These are phyloP conservation scores for Dendrothele bispora DNA, from an alignment of 768 basidiomycete species.

Conservation along the genomic window DNA sequence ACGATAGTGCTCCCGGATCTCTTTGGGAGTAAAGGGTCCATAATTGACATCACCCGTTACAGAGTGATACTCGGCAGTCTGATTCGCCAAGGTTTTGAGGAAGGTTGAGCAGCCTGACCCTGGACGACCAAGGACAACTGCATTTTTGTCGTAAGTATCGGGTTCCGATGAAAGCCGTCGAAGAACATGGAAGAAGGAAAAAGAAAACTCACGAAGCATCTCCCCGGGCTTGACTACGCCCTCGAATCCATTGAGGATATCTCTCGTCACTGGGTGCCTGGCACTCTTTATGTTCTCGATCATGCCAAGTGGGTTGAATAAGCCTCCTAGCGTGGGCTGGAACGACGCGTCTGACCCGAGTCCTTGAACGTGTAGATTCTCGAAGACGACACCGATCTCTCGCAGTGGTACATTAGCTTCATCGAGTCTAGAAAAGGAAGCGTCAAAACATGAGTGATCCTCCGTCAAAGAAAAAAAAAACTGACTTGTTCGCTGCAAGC, in stretches of 20 bases:
- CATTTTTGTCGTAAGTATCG: background rate
- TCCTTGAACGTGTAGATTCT: slow-evolving; percentile 59
- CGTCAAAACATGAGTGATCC: too few relatives aligned
- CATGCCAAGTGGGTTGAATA: slow-evolving; percentile 53
- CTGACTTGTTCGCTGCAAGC: too few relatives aligned
- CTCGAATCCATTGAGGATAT: slow-evolving; percentile 63
- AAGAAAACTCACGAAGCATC: slow-evolving; percentile 64
- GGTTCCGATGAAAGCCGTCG: background rate
- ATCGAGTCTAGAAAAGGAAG: slow-evolving; percentile 48
- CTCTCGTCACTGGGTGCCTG: slow-evolving; percentile 62
- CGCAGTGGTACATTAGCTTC: slow-evolving; percentile 50
- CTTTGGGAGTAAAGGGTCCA: slow-evolving; percentile 67
- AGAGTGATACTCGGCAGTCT: slow-evolving; percentile 62
- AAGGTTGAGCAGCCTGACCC: slow-evolving; percentile 85
- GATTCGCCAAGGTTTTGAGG: slow-evolving; percentile 80
- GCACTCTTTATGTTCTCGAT: slow-evolving; percentile 40
- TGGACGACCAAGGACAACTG: slow-evolving; percentile 84
- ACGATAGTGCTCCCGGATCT: slow-evolving; percentile 64
- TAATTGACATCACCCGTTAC: slow-evolving; percentile 75
- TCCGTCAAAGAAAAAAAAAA: too few relatives aligned
- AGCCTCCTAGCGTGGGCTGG: slow-evolving; percentile 62
- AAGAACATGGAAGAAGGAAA: background rate
- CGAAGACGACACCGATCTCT: slow-evolving; percentile 61
- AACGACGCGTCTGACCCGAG: slow-evolving; percentile 54
- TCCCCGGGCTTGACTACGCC: slow-evolving; percentile 69